Evolutionary conservation across 768 basidiomycete genomes (phyloP), one percentile per base, ranked within the genome.

Genomic region (Mycena amicta): DNA sequence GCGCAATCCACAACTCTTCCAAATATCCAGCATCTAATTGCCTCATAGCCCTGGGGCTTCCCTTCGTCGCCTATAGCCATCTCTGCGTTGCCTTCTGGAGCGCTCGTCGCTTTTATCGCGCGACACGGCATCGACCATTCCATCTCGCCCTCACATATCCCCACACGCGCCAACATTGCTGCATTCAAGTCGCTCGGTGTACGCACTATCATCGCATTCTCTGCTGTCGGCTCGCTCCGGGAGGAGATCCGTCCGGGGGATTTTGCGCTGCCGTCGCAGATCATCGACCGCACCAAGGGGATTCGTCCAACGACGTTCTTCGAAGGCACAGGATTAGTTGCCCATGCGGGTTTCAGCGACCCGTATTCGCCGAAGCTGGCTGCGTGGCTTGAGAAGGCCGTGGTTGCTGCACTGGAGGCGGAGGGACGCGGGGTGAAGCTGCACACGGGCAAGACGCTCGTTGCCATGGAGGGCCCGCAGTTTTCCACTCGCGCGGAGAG

Each of bases 401-500:
- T 98, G 47, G 71, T 77, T 67, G 79, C 80, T 59, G 92, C 84
- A 31, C 72, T 95, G 53, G 81, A 76, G 5, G 75, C 75, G 27
- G 80, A 86, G 31, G 88, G 86, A 2, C 72, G 79, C 11, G 82
- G 80, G 1, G 85, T 88, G 33, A 76, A 83, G 73, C 72, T 98
- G 54, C 92, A 94, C 72, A 86, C 83, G 52, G 89, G 85, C 27
- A 94, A 89, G 79, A 89, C 87, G 20, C 84, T 98, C 56, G 89
- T 98, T 49, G 95, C 93, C 70, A 98, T 98, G 93, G 95, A 98
- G 70, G 95, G 95, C 50, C 92, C 92, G 29, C 94, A 95, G 74
- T 99, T 99, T 80, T 96, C 94, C 55, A 99, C 96, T n/a, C 79
- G 96, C 33, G 96, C 96, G 18, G 96, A 99, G 82, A 95, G 92